Evolutionary conservation across 495 filamentous ascomycete genomes (phyloP).

Genomic region (Trichodelitschia bisporula): DNA sequence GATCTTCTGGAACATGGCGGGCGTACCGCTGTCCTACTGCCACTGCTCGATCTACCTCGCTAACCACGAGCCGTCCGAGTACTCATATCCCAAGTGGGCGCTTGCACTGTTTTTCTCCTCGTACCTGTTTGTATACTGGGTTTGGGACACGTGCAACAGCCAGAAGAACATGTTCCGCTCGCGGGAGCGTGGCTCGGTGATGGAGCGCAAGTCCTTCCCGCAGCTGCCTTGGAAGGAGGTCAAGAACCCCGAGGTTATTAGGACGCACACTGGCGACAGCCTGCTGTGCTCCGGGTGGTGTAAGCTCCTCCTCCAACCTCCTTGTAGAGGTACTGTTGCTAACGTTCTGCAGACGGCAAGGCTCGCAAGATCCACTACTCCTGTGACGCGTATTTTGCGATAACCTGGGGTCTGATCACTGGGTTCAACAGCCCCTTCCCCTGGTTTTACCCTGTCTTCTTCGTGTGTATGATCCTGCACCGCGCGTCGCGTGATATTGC

Average conservation of each 20-base stretch:
- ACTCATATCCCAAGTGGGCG: constrained; percentile 48
- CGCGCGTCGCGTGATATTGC: constrained; percentile 67
- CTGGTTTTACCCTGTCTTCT: constrained; percentile 94
- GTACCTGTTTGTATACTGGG: constrained; percentile 75
- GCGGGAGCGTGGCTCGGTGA: constrained; percentile 46
- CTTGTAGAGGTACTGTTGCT: not conserved
- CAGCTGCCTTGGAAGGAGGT: constrained; percentile 76
- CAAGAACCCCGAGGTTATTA: constrained; percentile 70
- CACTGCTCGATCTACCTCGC: constrained; percentile 90
- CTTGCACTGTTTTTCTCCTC: constrained; percentile 36
- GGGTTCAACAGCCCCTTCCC: constrained; percentile 66
- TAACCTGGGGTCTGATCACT: constrained; percentile 39
- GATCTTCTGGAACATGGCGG: constrained; percentile 98
- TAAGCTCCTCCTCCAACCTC: constrained; percentile 15
- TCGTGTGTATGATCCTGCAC: constrained; percentile 74
- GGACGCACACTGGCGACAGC: constrained; percentile 48
- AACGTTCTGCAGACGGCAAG: constrained; percentile 27
- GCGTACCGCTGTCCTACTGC: constrained; percentile 88
- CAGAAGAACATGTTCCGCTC: constrained; percentile 92
- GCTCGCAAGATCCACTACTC: constrained; percentile 93
- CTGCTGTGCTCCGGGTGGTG: constrained; percentile 84
- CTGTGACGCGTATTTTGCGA: constrained; percentile 65
- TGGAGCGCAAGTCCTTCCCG: constrained; percentile 68
- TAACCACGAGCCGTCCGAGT: constrained; percentile 60
- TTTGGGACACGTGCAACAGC: constrained; percentile 77